Evolutionary conservation across 768 basidiomycete genomes (phyloP).

Genomic region (Holtermanniella nyarrowii): DNA sequence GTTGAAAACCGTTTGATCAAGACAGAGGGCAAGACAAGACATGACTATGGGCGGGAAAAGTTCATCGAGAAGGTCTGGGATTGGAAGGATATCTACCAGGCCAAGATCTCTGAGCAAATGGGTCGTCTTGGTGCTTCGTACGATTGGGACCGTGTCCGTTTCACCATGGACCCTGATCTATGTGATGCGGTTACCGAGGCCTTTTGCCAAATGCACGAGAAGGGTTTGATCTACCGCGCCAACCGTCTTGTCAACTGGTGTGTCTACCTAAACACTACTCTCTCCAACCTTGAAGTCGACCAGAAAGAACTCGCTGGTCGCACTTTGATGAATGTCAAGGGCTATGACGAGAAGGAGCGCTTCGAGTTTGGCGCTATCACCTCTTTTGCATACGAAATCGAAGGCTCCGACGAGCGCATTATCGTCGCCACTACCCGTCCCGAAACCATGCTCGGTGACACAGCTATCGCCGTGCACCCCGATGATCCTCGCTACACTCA

Average conservation of each 20-base stretch:
- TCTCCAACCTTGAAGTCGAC: slow-evolving; percentile 98
- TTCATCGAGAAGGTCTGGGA: slow-evolving; percentile 85
- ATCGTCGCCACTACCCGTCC: slow-evolving; percentile 95
- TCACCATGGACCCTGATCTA: slow-evolving; percentile 80
- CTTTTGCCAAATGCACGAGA: slow-evolving; percentile 83
- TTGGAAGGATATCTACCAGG: slow-evolving; percentile 97
- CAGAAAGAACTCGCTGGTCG: slow-evolving; percentile 78
- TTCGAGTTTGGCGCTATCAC: slow-evolving; percentile 96
- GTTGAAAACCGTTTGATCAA: slow-evolving; percentile 90
- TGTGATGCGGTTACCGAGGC: slow-evolving; percentile 83
- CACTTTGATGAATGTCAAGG: slow-evolving; percentile 79
- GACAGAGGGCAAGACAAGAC: slow-evolving; percentile 65
- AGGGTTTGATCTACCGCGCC: slow-evolving; percentile 84
- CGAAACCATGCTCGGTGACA: slow-evolving; percentile 97
- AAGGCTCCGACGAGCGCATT: slow-evolving; percentile 78
- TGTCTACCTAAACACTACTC: slow-evolving; percentile 82
- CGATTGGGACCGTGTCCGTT: slow-evolving; percentile 88
- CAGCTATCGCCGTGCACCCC: slow-evolving; percentile 92
- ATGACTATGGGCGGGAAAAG: slow-evolving; percentile 87
- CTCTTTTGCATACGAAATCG: slow-evolving; percentile 88
- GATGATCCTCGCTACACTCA: slow-evolving; percentile 86
- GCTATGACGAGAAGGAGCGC: slow-evolving; percentile 86
- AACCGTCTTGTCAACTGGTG: slow-evolving; percentile 99
- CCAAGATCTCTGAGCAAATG: slow-evolving; percentile 81
- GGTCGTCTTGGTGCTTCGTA: slow-evolving; percentile 81